phyloP scores from a whole-genome alignment of 495 filamentous ascomycete genomes.

The Hyaloscypha bicolor region DNA sequence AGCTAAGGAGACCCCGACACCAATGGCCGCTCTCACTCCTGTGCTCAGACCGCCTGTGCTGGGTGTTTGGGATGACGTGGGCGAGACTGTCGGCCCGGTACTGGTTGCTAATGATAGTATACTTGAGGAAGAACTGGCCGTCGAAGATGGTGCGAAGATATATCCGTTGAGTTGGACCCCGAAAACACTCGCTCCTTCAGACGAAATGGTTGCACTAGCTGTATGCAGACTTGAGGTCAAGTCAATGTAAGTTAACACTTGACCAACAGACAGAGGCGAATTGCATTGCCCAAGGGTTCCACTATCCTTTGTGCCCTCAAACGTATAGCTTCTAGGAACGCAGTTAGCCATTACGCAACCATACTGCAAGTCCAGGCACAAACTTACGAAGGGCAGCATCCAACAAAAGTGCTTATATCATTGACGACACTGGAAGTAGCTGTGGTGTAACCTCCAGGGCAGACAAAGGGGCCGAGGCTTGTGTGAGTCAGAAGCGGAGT shows the following conservation, averaged over 20 bases:
- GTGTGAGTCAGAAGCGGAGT: slow-evolving; percentile 25
- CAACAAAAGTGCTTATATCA: slow-evolving; percentile 31
- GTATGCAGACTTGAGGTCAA: slow-evolving; percentile 15
- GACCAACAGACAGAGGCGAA: slow-evolving; percentile 27
- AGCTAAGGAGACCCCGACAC: slow-evolving; percentile 31
- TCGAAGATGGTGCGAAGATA: slow-evolving; percentile 24
- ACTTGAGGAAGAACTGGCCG: slow-evolving; percentile 14
- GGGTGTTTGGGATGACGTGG: slow-evolving; percentile 10
- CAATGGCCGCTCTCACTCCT: slow-evolving; percentile 32
- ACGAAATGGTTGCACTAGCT: slow-evolving; percentile 23
- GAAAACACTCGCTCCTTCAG: slow-evolving; percentile 19
- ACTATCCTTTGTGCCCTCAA: slow-evolving; percentile 10
- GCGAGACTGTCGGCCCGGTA: slow-evolving; percentile 14
- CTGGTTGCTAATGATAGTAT: slow-evolving; percentile 23
- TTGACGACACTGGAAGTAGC: slow-evolving; percentile 30
- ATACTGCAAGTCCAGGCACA: not conserved
- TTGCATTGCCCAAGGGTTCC: slow-evolving; percentile 32
- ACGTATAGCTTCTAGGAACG: slow-evolving; percentile 28
- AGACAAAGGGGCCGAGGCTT: slow-evolving; percentile 34
- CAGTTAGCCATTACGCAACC: slow-evolving; percentile 15
- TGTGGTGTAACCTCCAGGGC: slow-evolving; percentile 34
- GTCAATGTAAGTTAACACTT: slow-evolving; percentile 27
- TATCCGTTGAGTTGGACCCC: slow-evolving; percentile 34
- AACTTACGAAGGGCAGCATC: slow-evolving; percentile 36
- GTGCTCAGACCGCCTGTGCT: slow-evolving; percentile 20